A percentile compares a stretch with the other conserved stretches of the same genome.
These are phyloP conservation scores for Trebouxia sp. DNA, from an alignment of 139 green algal genomes.

Conservation along the genomic window DNA sequence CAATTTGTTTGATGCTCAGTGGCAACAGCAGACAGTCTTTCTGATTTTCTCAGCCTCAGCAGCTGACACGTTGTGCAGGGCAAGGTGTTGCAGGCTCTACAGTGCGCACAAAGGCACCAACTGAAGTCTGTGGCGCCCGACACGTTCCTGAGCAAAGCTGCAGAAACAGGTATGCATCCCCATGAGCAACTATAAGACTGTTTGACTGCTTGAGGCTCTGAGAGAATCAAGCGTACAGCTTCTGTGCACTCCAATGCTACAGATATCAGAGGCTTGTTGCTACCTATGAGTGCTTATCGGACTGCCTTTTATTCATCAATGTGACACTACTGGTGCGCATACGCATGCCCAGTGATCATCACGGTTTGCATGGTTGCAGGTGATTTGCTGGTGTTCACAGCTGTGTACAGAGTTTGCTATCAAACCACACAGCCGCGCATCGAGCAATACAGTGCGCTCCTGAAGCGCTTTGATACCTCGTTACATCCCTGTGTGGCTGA, in stretches of 20 bases:
- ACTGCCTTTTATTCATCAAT: too few species aligned
- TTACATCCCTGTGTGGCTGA: neutral
- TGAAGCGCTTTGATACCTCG: neutral
- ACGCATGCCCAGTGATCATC: neutral
- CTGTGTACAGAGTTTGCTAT: neutral
- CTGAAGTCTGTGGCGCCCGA: neutral
- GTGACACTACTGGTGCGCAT: too few species aligned
- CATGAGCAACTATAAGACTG: too few species aligned
- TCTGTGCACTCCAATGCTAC: too few species aligned
- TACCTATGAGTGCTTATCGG: too few species aligned
- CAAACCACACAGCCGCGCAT: neutral
- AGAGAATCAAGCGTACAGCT: too few species aligned
- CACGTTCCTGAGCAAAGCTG: neutral
- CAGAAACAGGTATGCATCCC: neutral
- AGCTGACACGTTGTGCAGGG: too few species aligned
- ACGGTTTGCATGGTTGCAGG: neutral
- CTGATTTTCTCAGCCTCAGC: too few species aligned
- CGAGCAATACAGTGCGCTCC: neutral
- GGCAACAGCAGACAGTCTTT: too few species aligned
- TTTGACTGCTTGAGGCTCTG: too few species aligned
- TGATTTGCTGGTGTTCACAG: neutral
- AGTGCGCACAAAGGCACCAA: neutral
- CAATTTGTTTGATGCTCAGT: too few species aligned
- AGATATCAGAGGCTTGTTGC: too few species aligned
- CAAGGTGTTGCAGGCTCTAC: neutral